These are phyloP conservation scores for Sporothrix mexicana DNA, from an alignment of 2,329 filamentous ascomycete genomes.

Conservation along the genomic window DNA sequence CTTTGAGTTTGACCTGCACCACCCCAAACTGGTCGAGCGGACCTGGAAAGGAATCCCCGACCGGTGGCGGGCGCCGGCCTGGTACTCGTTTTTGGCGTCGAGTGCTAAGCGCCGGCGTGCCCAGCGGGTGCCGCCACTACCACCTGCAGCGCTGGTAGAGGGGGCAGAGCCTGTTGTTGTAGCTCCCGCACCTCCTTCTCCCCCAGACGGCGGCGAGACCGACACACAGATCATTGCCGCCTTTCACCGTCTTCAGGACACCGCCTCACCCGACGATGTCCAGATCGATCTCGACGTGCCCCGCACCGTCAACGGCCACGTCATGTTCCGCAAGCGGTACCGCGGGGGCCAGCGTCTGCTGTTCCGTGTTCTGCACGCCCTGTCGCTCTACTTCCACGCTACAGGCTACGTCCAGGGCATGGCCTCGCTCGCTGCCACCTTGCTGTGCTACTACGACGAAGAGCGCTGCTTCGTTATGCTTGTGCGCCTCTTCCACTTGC, in stretches of 20 bases:
- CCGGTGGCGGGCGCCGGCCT: constrained; percentile 89
- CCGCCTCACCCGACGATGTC: constrained; percentile 84
- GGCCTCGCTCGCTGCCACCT: constrained; percentile 88
- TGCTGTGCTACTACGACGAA: constrained; percentile 97
- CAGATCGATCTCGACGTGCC: constrained; percentile 98
- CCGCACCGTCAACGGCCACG: constrained; percentile 90
- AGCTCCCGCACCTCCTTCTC: neutral
- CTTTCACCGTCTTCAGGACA: constrained; percentile 74
- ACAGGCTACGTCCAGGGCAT: constrained; percentile 98
- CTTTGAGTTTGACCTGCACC: constrained; percentile 80
- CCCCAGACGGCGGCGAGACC: constrained; percentile 59
- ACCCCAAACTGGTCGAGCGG: constrained; percentile 84
- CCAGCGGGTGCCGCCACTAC: constrained; percentile 20
- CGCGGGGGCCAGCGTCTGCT: constrained; percentile 88
- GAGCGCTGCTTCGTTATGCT: constrained; percentile 95
- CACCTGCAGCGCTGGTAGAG: neutral
- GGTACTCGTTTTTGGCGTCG: constrained; percentile 87
- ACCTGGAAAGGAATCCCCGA: constrained; percentile 99
- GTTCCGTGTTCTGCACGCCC: constrained; percentile 88
- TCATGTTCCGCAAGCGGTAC: constrained; percentile 95
- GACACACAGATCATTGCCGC: constrained; percentile 73
- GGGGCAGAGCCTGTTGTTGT: neutral
- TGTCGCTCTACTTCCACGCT: constrained; percentile 88
- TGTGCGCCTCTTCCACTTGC: constrained; percentile 88
- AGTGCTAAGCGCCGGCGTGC: constrained; percentile 63